Evolutionary conservation across 2,329 filamentous ascomycete species (phyloP), one percentile per base, ranked within the genome.

Genomic region (Aspergillus latus): DNA sequence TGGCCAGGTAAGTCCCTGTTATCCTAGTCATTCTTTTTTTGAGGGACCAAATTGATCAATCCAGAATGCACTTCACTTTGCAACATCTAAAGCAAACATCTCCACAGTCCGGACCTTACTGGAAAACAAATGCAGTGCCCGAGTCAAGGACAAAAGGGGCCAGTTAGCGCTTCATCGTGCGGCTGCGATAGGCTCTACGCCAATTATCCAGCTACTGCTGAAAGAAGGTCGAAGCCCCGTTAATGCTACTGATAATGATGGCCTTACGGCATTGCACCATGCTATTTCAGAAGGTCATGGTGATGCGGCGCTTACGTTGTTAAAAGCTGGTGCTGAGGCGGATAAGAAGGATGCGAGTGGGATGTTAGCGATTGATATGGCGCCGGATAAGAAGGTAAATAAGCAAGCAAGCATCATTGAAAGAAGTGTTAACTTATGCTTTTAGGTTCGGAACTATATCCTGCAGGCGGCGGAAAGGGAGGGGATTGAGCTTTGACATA

Each of bases 161-260:
- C 93, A 97, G 70, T 85, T 97, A 56, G 84, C 95, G 5, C 82
- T 99, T 28, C 95, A 99, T 74, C 86, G 94, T 15, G 94, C 94
- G 2, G 93, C 94, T 0, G 93, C 94, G 2, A 85, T 92, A 3
- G 95, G 95, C 5, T 93, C 88, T 3, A 84, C 88, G n/a, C 92
- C 93, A 4, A 91, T 99, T 77, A 81, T 96, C 47, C 88, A 86
- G 65, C 76, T 96, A 37, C 77, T 99, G 11, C 77, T 97, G 13
- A 84, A 89, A 66, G 84, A 89, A 64, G 82, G 80, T 62, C 82
- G 81, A 61, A 96, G 90, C 62, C 92, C 93, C 0, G 70, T 97
- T 26, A 90, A 96, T 72, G 87, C 91, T 2, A 87, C 88, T 2
- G 94, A 99, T 76, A 78, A 80, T 36, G 86, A 91, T 63, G 93